Evolutionary conservation across 2,329 filamentous ascomycete species (phyloP).

Genomic region (Neofusicoccum kwambonambiense): DNA sequence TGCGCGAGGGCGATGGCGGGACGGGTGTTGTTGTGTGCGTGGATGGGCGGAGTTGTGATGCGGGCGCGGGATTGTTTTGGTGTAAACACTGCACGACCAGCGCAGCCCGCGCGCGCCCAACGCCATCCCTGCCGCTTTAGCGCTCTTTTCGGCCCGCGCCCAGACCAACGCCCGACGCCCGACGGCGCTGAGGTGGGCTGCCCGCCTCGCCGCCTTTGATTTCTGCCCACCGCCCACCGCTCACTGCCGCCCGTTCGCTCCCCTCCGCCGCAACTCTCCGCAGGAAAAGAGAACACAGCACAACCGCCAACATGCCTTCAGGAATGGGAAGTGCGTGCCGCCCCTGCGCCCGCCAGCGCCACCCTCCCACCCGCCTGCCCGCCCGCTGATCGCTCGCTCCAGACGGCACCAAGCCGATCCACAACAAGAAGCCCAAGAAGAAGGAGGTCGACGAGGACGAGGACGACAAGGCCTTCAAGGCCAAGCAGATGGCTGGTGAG

Average conservation of each 20-base stretch:
- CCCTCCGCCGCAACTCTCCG: background rate
- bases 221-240: constrained; percentile 16
- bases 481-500: constrained; percentile 83
- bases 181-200: background rate
- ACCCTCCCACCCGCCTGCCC: background rate
- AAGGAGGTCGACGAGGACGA: constrained; percentile 79
- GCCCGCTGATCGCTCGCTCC: constrained; percentile 26
- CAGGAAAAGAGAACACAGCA: constrained; percentile 22
- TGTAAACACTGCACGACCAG: background rate
- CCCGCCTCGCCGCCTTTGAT: constrained; percentile 15
- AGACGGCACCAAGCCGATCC: constrained; percentile 56
- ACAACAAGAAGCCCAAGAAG: constrained; percentile 83
- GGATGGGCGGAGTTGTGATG: background rate
- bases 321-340: constrained; percentile 47
- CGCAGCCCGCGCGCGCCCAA: background rate
- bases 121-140: background rate
- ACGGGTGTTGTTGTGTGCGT: background rate
- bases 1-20: background rate
- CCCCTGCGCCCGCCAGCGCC: background rate
- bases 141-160: background rate
- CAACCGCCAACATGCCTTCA: constrained; percentile 46
- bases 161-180: background rate
- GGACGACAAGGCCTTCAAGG: constrained; percentile 76
- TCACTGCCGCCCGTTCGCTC: constrained; percentile 14
- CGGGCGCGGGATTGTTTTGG: constrained; percentile 3